Percentiles rank a stretch among this genome's conserved stretches.
These are phyloP conservation scores for Penicillium corylophilum DNA, from an alignment of 2,329 filamentous ascomycete species.

Conservation along the genomic window DNA sequence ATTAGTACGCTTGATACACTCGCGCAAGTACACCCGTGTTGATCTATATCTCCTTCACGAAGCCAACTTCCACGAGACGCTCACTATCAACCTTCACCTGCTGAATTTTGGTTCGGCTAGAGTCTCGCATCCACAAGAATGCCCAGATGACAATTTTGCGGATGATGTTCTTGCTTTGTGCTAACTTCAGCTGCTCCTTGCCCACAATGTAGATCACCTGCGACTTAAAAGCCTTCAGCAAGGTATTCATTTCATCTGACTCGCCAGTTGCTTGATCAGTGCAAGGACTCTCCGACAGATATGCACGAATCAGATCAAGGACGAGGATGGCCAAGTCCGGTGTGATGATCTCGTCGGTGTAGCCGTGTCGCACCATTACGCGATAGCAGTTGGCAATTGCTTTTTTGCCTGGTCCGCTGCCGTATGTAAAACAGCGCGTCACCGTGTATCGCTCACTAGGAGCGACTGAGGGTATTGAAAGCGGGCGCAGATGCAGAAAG, in stretches of 20 bases:
- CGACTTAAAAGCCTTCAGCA: slow-evolving; percentile 47
- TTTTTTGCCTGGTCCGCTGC: slow-evolving; percentile 30
- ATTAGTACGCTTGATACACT: too few species aligned
- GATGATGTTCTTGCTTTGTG: slow-evolving; percentile 25
- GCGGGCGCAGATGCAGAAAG: slow-evolving; percentile 70
- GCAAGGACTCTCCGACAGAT: background rate
- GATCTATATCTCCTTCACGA: slow-evolving; percentile 38
- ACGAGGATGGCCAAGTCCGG: slow-evolving; percentile 62
- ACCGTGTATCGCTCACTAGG: slow-evolving; percentile 48
- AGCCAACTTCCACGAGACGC: slow-evolving; percentile 42
- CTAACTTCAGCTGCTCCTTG: slow-evolving; percentile 42
- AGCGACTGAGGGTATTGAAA: slow-evolving; percentile 58
- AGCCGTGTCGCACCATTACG: slow-evolving; percentile 69
- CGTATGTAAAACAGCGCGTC: slow-evolving; percentile 2
- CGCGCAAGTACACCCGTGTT: too few species aligned
- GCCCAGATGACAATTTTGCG: slow-evolving; percentile 29
- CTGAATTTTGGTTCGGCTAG: slow-evolving; percentile 40
- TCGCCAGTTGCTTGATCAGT: background rate
- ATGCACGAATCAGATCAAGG: slow-evolving; percentile 56
- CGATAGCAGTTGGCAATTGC: slow-evolving; percentile 64
- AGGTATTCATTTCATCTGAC: slow-evolving; percentile 26
- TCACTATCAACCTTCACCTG: slow-evolving; percentile 39
- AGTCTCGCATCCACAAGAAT: slow-evolving; percentile 42
- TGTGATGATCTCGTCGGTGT: slow-evolving; percentile 68
- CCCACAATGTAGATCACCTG: slow-evolving; percentile 53